Percentiles rank a stretch among this genome's conserved stretches.
phyloP scores from a whole-genome alignment of 78 protist species.

The Mastigamoeba balamuthi region DNA sequence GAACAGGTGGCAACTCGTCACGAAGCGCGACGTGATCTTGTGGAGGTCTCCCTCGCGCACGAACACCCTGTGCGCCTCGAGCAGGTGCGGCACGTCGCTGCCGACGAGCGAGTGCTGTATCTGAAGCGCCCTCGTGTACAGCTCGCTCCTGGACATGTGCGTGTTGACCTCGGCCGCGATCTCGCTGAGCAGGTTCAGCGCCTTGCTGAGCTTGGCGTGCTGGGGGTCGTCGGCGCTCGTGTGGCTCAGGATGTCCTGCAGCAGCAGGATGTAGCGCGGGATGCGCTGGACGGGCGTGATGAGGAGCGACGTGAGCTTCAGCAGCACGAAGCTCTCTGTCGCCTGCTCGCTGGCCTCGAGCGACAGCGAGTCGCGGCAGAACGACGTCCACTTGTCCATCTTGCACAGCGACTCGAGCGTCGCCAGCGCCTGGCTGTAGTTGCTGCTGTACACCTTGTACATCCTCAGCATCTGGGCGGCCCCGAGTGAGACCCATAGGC shows the following conservation, averaged over 20 bases:
- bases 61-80: neutral
- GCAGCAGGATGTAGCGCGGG: neutral
- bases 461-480: neutral
- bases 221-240: neutral
- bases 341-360: neutral
- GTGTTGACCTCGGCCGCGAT: neutral
- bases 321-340: neutral
- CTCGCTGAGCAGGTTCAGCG: neutral
- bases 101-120: neutral
- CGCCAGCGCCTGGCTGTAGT: neutral
- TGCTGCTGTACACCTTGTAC: neutral
- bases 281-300: neutral
- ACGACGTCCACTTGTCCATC: neutral
- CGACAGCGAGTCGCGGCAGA: neutral
- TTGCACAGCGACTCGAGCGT: neutral
- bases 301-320: neutral
- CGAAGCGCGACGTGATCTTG: neutral
- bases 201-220: neutral
- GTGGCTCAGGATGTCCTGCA: neutral
- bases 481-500: too few species aligned
- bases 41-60: too few species aligned
- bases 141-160: neutral
- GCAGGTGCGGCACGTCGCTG: neutral
- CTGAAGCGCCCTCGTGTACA: neutral
- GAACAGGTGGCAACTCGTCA: neutral